phyloP scores from a whole-genome alignment of 2,329 filamentous ascomycete species.

The Aspergillus sp. region DNA sequence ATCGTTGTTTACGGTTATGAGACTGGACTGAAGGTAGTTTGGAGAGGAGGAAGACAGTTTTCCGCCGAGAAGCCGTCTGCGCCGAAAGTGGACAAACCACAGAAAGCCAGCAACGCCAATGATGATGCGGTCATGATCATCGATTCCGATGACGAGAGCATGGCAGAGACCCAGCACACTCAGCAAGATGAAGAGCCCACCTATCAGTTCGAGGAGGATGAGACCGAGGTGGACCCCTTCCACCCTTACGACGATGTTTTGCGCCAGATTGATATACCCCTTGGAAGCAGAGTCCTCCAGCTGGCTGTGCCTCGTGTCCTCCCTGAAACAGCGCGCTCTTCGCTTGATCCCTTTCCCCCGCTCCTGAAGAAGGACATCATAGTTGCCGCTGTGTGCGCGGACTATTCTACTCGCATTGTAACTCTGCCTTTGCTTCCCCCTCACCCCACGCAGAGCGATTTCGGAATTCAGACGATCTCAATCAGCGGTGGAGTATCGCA shows the following conservation, averaged over 20 bases:
- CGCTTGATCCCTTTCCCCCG: constrained; percentile 47
- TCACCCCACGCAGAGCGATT: constrained; percentile 41
- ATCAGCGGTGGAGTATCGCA: constrained; percentile 51
- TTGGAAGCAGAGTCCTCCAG: constrained; percentile 56
- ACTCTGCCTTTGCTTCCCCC: constrained; percentile 58
- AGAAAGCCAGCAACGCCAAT: constrained; percentile 25
- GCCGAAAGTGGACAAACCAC: constrained; percentile 27
- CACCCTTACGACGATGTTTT: constrained; percentile 57
- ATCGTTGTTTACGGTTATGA: constrained; percentile 63
- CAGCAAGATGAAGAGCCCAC: constrained; percentile 21
- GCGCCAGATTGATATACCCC: constrained; percentile 56
- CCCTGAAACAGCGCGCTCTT: constrained; percentile 39
- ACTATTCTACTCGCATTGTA: constrained; percentile 58
- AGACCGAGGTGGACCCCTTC: constrained; percentile 58
- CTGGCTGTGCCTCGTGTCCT: constrained; percentile 53
- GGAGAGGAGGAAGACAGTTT: constrained; percentile 59
- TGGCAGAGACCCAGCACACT: constrained; percentile 31
- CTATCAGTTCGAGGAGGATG: constrained; percentile 54
- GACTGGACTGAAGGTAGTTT: constrained; percentile 59
- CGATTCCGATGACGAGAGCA: constrained; percentile 58
- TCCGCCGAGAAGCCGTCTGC: constrained; percentile 34
- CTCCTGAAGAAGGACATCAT: constrained; percentile 55
- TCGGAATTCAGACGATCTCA: constrained; percentile 51
- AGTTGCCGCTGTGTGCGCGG: constrained; percentile 57
- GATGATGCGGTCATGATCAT: constrained; percentile 56